Evolutionary conservation across 306 rosid genomes (phyloP).

Genomic region (Ziziphus jujuba): DNA sequence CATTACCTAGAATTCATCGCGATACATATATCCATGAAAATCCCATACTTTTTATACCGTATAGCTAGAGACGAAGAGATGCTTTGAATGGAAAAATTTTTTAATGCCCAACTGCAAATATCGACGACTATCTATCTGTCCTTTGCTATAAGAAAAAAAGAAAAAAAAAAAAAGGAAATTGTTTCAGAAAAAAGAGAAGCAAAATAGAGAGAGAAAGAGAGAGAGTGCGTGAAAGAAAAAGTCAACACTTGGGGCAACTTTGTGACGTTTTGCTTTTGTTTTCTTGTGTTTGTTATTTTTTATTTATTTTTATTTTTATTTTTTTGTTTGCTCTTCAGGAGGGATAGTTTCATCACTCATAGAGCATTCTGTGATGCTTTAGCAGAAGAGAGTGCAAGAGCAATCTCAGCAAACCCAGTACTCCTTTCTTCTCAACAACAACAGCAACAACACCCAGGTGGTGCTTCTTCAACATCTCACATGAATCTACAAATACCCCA

Average conservation of each 20-base stretch:
- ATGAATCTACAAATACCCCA: conserved; percentile 44
- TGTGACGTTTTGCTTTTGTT: conserved; percentile 18
- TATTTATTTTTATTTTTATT: conserved; percentile 11
- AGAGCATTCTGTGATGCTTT: conserved; percentile 99
- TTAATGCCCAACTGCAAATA: conserved; percentile 14
- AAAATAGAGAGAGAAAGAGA: conserved; percentile 9
- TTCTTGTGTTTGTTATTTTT: conserved; percentile 17
- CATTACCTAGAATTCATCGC: too few species aligned
- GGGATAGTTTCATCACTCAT: conserved; percentile 98
- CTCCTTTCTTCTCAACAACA: conserved; percentile 28
- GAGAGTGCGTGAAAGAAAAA: conserved; percentile 9
- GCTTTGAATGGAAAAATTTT: conserved; percentile 14
- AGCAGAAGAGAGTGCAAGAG: conserved; percentile 89
- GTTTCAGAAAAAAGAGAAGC: conserved; percentile 6
- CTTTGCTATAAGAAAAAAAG: neutral
- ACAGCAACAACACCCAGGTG: conserved; percentile 12
- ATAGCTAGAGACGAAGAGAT: neutral
- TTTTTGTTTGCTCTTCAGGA: conserved; percentile 39
- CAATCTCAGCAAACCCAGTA: conserved; percentile 42
- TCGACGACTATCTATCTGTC: conserved; percentile 10
- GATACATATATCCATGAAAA: neutral
- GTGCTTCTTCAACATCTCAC: conserved; percentile 31
- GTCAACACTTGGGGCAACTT: conserved; percentile 28
- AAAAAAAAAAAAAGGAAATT: neutral
- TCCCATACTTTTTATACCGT: neutral